Conservation (phyloP, 805 yeast genomes). For the Sugiyamaella boreocaroliniensis region DNA sequence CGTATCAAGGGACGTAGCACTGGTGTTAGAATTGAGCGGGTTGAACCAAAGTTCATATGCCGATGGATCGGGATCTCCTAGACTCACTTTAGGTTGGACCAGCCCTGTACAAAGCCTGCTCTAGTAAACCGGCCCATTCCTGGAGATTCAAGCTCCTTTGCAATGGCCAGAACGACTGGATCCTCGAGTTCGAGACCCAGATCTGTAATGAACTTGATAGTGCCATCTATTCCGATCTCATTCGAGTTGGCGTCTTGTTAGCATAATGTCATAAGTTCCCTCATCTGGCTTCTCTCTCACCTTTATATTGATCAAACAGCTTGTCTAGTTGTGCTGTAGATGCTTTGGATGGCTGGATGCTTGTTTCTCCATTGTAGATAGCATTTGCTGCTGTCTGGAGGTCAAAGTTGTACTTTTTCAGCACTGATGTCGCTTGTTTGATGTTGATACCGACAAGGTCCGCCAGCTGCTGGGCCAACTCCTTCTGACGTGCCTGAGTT, state of each 20-base stretch:
- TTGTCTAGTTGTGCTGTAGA: slow-evolving; percentile 9
- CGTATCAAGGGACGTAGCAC: slow-evolving; percentile 30
- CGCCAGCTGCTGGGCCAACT: slow-evolving; percentile 13
- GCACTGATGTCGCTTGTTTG: slow-evolving; percentile 12
- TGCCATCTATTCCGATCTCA: slow-evolving; percentile 70
- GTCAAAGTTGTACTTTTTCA: slow-evolving; percentile 27
- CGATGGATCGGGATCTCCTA: too few relatives aligned
- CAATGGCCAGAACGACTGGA: slow-evolving; percentile 58
- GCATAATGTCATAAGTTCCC: neutral
- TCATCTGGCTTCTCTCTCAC: slow-evolving; percentile 8
- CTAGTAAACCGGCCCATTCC: slow-evolving; percentile 54
- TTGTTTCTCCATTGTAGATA: slow-evolving; percentile 24
- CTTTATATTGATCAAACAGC: slow-evolving; percentile 25
- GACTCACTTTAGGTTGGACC: slow-evolving; percentile 38
- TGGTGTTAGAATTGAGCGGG: slow-evolving; percentile 2
- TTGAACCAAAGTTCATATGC: too few relatives aligned
- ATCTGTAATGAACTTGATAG: slow-evolving; percentile 59
- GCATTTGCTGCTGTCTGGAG: slow-evolving; percentile 31
- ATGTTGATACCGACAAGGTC: slow-evolving; percentile 14
- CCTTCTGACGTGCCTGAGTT: slow-evolving; percentile 11
- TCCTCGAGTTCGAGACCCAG: slow-evolving; percentile 71
- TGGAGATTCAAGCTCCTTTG: slow-evolving; percentile 62
- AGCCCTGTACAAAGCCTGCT: slow-evolving; percentile 47
- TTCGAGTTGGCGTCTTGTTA: slow-evolving; percentile 23
- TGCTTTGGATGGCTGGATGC: slow-evolving; percentile 4